Conservation (phyloP, 2,329 filamentous ascomycete genomes). For the Curvularia sp. region DNA sequence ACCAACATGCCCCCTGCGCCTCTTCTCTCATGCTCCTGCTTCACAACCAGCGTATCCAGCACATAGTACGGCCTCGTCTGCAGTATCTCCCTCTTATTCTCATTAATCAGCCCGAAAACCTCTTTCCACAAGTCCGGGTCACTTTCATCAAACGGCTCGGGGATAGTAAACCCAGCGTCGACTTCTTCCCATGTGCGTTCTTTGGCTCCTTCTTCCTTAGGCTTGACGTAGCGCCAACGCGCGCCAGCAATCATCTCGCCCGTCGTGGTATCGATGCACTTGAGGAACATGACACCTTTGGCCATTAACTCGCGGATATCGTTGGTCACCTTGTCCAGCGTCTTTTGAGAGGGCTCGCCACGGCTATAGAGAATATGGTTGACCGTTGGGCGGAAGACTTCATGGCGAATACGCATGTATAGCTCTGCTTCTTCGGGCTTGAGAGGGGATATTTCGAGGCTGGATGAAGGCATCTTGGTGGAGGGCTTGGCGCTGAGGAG, state of each 20-base stretch:
- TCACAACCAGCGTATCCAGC: slow-evolving; percentile 44
- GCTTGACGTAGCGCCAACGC: slow-evolving; percentile 37
- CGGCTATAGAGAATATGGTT: slow-evolving; percentile 47
- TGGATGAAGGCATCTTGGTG: slow-evolving; percentile 29
- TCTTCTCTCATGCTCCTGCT: slow-evolving; percentile 37
- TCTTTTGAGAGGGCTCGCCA: slow-evolving; percentile 36
- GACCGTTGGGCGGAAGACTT: slow-evolving; percentile 39
- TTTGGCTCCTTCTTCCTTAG: slow-evolving; percentile 22
- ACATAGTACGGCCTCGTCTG: slow-evolving; percentile 33
- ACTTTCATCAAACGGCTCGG: slow-evolving; percentile 40
- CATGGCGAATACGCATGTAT: slow-evolving; percentile 44
- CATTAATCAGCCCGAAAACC: slow-evolving; percentile 32
- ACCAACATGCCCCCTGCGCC: slow-evolving; percentile 46
- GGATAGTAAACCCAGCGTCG: slow-evolving; percentile 28
- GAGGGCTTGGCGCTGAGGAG: neutral
- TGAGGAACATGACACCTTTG: slow-evolving; percentile 38
- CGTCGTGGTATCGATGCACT: slow-evolving; percentile 37
- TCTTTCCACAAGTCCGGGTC: slow-evolving; percentile 32
- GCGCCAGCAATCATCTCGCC: slow-evolving; percentile 41
- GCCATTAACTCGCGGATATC: slow-evolving; percentile 34
- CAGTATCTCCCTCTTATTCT: slow-evolving; percentile 36
- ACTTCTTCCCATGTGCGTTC: slow-evolving; percentile 39
- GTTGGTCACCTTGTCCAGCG: slow-evolving; percentile 31
- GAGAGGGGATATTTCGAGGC: slow-evolving; percentile 38
- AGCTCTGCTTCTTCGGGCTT: slow-evolving; percentile 36